Conservation (phyloP, 257 asterid genomes). For the Solanum rostratum region DNA sequence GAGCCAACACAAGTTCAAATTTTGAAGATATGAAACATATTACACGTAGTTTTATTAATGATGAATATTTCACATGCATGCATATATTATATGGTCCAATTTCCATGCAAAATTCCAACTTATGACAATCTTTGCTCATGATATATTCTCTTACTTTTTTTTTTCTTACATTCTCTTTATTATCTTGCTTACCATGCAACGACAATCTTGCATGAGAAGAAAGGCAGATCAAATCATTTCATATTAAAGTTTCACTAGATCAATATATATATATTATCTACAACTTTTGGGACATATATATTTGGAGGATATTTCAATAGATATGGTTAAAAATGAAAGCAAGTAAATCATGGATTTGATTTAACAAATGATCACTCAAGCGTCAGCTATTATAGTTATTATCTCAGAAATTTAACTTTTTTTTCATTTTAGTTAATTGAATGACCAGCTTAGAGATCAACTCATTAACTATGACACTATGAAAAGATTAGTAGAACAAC, state of each 20-base stretch:
- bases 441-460: neutral
- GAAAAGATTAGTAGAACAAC: neutral
- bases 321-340: neutral
- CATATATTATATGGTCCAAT: neutral
- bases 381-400: neutral
- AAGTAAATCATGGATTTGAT: fast-evolving
- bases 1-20: conserved; percentile 11
- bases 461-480: neutral
- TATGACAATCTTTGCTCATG: neutral
- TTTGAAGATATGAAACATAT: conserved; percentile 1
- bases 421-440: neutral
- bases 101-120: conserved; percentile 4
- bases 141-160: neutral
- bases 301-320: neutral
- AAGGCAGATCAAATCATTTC: conserved; percentile 8
- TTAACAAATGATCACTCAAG: neutral
- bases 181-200: conserved; percentile 9
- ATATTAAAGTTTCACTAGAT: conserved; percentile 1
- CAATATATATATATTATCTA: neutral
- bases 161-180: neutral
- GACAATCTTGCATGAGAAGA: conserved; percentile 24
- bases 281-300: neutral
- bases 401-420: no score
- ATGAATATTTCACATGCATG: neutral
- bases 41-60: neutral